These are phyloP conservation scores for Penicillium concentricum DNA, from an alignment of 2,329 filamentous ascomycete species.

Conservation along the genomic window DNA sequence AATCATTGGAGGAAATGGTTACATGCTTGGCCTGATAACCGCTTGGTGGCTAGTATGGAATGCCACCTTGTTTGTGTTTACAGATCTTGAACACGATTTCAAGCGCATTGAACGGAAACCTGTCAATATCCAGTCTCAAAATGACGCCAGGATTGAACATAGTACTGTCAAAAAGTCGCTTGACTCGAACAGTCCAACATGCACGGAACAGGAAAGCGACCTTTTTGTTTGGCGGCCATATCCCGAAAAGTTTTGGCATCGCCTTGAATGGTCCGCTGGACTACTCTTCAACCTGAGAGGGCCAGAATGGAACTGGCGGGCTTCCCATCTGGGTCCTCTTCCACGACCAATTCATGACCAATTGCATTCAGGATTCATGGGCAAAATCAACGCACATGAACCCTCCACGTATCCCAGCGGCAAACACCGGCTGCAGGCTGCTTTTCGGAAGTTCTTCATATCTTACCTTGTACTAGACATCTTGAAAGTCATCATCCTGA, in stretches of 20 bases:
- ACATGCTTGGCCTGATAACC: slow-evolving; percentile 55
- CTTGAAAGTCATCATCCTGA: slow-evolving; percentile 62
- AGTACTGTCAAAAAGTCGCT: not conserved
- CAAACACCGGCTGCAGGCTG: slow-evolving; percentile 47
- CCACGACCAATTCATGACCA: slow-evolving; percentile 30
- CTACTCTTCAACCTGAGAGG: slow-evolving; percentile 60
- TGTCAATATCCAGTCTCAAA: not conserved
- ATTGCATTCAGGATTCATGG: slow-evolving; percentile 17
- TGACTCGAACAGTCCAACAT: not conserved
- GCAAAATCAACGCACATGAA: slow-evolving; percentile 15
- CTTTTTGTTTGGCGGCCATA: slow-evolving; percentile 56
- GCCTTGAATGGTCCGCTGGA: slow-evolving; percentile 59
- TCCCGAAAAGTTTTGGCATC: slow-evolving; percentile 51
- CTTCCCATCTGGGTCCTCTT: slow-evolving; percentile 44
- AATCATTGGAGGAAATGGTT: slow-evolving; percentile 52
- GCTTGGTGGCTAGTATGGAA: slow-evolving; percentile 57
- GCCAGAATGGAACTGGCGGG: slow-evolving; percentile 60
- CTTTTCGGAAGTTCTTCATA: slow-evolving; percentile 50
- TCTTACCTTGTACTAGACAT: slow-evolving; percentile 69
- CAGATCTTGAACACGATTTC: slow-evolving; percentile 57
- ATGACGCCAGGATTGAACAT: not conserved
- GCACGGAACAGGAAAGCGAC: not conserved
- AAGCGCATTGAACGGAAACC: slow-evolving; percentile 52
- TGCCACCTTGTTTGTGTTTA: slow-evolving; percentile 53
- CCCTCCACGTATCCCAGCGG: slow-evolving; percentile 42